A percentile compares a stretch with the other conserved stretches of the same genome.
Evolutionary conservation across 2,329 filamentous ascomycete species (phyloP).

Genomic region (Diaporthe nobilis): DNA sequence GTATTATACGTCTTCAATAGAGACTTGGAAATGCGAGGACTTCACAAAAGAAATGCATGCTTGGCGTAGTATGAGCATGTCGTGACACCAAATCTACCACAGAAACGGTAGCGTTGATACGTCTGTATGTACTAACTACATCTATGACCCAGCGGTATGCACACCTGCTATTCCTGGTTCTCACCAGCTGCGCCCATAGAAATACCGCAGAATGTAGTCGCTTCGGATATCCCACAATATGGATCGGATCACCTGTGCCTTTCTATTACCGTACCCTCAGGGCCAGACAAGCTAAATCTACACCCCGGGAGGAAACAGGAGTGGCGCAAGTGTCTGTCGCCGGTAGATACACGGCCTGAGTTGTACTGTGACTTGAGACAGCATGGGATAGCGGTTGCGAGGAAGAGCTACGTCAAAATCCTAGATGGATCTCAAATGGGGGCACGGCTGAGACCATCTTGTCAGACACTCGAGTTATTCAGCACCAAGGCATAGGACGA

Average conservation of each 20-base stretch:
- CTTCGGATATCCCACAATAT: not conserved
- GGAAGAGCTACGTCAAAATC: not conserved
- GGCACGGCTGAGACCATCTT: not conserved
- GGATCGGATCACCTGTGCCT: too few relatives aligned
- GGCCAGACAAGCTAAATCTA: too few relatives aligned
- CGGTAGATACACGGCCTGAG: not conserved
- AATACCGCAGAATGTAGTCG: not conserved
- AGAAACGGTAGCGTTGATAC: not conserved
- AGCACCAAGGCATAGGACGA: not conserved
- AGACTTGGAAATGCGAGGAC: constrained; percentile 4
- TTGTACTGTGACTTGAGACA: not conserved
- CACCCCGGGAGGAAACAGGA: too few relatives aligned
- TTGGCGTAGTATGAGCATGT: not conserved
- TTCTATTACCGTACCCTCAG: not conserved
- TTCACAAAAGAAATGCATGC: not conserved
- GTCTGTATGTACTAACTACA: not conserved
- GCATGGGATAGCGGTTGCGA: not conserved
- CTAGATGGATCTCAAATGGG: not conserved
- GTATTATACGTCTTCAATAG: constrained; percentile 15
- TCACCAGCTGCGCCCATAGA: too few relatives aligned
- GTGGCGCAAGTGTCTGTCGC: too few relatives aligned
- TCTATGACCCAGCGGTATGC: not conserved
- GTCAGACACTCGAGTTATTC: not conserved
- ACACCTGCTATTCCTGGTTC: not conserved
- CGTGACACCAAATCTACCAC: not conserved